These are phyloP conservation scores for Oryza meyeriana DNA, from an alignment of 176 grass and related monocot species.

Conservation along the genomic window DNA sequence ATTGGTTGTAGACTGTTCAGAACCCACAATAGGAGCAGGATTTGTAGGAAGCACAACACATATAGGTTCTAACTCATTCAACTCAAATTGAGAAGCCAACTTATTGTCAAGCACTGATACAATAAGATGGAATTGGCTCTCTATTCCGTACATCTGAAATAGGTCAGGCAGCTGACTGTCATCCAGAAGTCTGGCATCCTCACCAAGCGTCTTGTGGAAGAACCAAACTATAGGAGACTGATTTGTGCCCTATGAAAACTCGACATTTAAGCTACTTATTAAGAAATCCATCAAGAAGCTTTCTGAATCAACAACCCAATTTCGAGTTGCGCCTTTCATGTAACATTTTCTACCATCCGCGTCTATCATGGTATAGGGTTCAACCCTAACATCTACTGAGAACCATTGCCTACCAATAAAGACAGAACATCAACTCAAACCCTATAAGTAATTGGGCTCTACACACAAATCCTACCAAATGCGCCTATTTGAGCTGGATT, in stretches of 20 bases:
- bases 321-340: background rate
- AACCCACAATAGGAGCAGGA: too few relatives aligned
- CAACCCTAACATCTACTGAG: background rate
- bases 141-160: background rate
- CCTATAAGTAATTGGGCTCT: too few relatives aligned
- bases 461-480: too few relatives aligned
- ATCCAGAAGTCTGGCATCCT: background rate
- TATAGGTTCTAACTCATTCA: background rate
- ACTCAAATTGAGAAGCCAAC: fast-evolving
- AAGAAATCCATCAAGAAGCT: background rate
- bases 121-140: background rate
- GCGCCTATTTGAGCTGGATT: too few relatives aligned
- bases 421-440: too few relatives aligned
- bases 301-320: background rate
- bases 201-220: background rate
- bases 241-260: background rate
- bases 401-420: background rate
- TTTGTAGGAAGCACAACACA: fast-evolving
- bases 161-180: background rate
- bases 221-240: background rate
- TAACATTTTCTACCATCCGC: background rate
- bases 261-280: background rate
- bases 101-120: background rate
- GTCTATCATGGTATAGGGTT: background rate
- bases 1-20: background rate